Conservation (phyloP, 2,329 filamentous ascomycete species). For the Aspergillus arachidicola region DNA sequence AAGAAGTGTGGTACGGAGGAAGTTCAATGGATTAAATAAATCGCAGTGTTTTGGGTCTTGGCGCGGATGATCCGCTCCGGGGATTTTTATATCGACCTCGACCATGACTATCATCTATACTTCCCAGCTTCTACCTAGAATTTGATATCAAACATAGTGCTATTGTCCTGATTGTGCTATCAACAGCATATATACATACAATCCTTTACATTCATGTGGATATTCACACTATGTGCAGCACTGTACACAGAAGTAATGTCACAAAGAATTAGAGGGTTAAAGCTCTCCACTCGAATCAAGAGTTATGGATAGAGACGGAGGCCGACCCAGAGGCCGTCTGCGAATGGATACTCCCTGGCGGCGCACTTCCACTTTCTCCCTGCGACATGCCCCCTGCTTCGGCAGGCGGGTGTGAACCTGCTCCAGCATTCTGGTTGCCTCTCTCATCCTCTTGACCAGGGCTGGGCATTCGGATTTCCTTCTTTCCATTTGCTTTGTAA, state of each 20-base stretch:
- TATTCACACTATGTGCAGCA: constrained; percentile 6
- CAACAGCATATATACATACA: not conserved
- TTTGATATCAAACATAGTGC: not conserved
- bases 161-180: not conserved
- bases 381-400: constrained; percentile 18
- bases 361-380: constrained; percentile 25
- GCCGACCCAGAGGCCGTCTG: constrained; percentile 33
- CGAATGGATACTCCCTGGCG: constrained; percentile 34
- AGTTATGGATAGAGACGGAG: constrained; percentile 22
- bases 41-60: not conserved
- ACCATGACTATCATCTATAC: not conserved
- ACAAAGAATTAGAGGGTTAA: constrained; percentile 3
- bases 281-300: constrained; percentile 9
- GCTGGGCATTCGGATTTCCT: constrained; percentile 45
- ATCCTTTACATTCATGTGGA: not conserved
- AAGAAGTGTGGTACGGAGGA: not conserved
- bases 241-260: constrained; percentile 6
- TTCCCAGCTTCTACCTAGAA: not conserved
- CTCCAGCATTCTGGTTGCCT: constrained; percentile 15
- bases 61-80: not conserved
- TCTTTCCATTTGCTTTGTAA: constrained; percentile 90
- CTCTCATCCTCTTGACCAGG: constrained; percentile 22
- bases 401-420: constrained; percentile 4
- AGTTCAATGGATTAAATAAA: not conserved
- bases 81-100: not conserved